phyloP scores from a whole-genome alignment of 2,329 filamentous ascomycete genomes.

The Graphilbum ipis-grandicollis region DNA sequence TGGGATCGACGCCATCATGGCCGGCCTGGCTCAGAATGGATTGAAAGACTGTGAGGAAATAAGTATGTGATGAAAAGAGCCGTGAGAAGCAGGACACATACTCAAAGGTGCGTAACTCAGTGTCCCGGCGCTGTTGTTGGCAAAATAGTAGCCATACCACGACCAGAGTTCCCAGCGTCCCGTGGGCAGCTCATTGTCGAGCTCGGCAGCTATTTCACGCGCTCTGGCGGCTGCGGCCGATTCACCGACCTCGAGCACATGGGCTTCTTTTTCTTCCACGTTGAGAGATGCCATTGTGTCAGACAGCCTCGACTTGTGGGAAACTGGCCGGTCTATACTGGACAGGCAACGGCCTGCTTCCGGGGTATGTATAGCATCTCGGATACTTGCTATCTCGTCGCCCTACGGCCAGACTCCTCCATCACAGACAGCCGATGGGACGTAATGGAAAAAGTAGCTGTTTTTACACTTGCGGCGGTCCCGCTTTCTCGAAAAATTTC shows the following conservation, averaged over 20 bases:
- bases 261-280: neutral
- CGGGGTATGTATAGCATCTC: too few relatives aligned
- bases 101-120: slow-evolving; percentile 2
- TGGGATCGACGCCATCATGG: slow-evolving; percentile 1
- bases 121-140: slow-evolving; percentile 2
- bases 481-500: too few relatives aligned
- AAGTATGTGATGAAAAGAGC: too few relatives aligned
- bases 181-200: neutral
- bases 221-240: neutral
- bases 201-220: neutral
- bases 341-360: too few relatives aligned
- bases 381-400: too few relatives aligned
- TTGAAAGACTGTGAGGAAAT: slow-evolving; percentile 1
- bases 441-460: too few relatives aligned
- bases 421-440: too few relatives aligned
- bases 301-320: too few relatives aligned
- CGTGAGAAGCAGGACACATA: neutral
- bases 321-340: too few relatives aligned
- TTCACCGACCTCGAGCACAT: neutral
- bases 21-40: slow-evolving; percentile 2
- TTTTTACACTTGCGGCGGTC: too few relatives aligned
- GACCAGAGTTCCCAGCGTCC: slow-evolving; percentile 1
- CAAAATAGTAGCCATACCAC: slow-evolving; percentile 2
- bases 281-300: too few relatives aligned
- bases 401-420: too few relatives aligned